Percentiles rank a stretch among this genome's conserved stretches.
Conservation (phyloP, 2,329 filamentous ascomycete species). For the Nigrospora sphaerica region DNA sequence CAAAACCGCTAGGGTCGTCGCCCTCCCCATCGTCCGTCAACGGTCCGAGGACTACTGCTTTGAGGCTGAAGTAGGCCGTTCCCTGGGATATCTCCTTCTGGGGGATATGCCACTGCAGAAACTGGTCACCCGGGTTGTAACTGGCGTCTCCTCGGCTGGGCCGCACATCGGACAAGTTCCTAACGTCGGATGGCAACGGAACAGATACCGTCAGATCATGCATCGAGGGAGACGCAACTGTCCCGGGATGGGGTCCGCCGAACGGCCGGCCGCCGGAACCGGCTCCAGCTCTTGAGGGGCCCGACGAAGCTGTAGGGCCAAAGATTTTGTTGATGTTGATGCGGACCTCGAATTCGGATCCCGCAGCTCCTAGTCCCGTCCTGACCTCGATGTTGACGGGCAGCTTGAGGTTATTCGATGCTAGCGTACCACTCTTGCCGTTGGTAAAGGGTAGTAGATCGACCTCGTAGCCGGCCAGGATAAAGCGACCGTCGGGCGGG, state of each 20-base stretch:
- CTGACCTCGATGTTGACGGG: constrained; percentile 78
- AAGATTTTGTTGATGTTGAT: constrained; percentile 65
- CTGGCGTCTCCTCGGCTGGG: constrained; percentile 76
- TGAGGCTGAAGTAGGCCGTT: constrained; percentile 62
- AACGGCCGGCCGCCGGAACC: constrained; percentile 32
- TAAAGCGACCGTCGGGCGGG: constrained; percentile 88
- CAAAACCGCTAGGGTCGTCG: constrained; percentile 44
- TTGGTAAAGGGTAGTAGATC: constrained; percentile 72
- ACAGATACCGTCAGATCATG: constrained; percentile 75
- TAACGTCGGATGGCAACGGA: constrained; percentile 70
- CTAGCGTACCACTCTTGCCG: constrained; percentile 46
- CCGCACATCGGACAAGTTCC: constrained; percentile 76
- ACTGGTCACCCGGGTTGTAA: constrained; percentile 65
- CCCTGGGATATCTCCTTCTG: constrained; percentile 67
- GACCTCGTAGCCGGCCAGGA: constrained; percentile 89
- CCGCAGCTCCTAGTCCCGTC: constrained; percentile 66
- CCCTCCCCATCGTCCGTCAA: constrained; percentile 36
- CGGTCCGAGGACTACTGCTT: constrained; percentile 72
- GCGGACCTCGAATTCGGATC: constrained; percentile 84
- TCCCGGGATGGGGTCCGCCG: constrained; percentile 41
- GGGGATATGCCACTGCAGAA: constrained; percentile 77
- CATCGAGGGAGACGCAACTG: constrained; percentile 52
- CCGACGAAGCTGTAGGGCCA: constrained; percentile 29
- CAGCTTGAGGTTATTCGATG: constrained; percentile 62
- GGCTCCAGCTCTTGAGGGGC: constrained; percentile 33